Evolutionary conservation across 108 stramenopile genomes (phyloP), one percentile per base, ranked within the genome.

Genomic region (Thalassiosira profunda): DNA sequence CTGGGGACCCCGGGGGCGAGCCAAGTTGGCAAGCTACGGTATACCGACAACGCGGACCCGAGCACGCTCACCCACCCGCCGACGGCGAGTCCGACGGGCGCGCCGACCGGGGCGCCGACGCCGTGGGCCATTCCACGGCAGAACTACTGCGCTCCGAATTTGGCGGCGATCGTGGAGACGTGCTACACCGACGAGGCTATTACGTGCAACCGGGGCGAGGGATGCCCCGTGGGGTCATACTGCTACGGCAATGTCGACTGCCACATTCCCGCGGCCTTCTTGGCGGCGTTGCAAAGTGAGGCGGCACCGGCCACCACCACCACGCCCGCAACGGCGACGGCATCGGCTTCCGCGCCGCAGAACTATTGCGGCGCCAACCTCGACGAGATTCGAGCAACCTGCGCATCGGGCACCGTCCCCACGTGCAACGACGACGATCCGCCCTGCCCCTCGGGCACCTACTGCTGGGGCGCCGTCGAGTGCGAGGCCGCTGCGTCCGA

Each of bases 141-240:
- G 37, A 20, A 58, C 11, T 58, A 37, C 25, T 37, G 58, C 33
- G 58, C 40, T 34, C 8, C 34, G 1, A 1, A 7, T 2, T n/a
- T 40, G 18, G 36, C 12, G 11, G 10, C 14, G 12, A 58, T 58
- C 24, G 40, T 24, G 4, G 58, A 58, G 24, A 38, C 36, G 15
- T 58, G 58, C 42, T 5, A 29, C 36, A 21, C 18, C 23, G 37
- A 5, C 4, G 17, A 36, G 40, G 36, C 58, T 29, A 23, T 26
- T 11, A 58, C 58, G 12, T 58, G 58, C 58, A 40, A 59, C 23
- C 41, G n/a, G 21, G 58, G 29, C 8, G 58, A 59, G 24, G 21
- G 33, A 23, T 46, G 28, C 36, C 62, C 46, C n/a, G 6, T 25
- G 5, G 58, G 36, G 23, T 24, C 58, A 5, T 29, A 42, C 58